Conservation (phyloP, 805 yeast species). For the Candida nitratophila region DNA sequence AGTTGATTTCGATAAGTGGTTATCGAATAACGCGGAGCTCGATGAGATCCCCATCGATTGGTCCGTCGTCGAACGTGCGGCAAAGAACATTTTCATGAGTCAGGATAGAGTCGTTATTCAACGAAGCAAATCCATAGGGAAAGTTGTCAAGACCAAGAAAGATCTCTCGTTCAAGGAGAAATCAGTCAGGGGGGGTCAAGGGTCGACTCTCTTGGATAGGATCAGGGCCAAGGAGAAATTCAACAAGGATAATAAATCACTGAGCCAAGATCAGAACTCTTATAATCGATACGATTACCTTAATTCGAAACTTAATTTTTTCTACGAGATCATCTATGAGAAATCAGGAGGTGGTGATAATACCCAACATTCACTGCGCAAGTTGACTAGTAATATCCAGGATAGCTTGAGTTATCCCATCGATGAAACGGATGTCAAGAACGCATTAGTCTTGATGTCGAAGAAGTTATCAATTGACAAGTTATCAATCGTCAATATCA, state of each 20-base stretch:
- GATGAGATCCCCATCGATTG: neutral
- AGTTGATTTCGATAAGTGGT: neutral
- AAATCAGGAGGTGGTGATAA: slow-evolving; percentile 7
- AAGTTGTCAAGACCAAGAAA: slow-evolving; percentile 23
- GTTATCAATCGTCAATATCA: slow-evolving; percentile 11
- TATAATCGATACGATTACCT: neutral
- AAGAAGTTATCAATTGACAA: slow-evolving; percentile 4
- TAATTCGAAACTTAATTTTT: slow-evolving; percentile 11
- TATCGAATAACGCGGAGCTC: neutral
- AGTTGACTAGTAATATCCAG: slow-evolving; percentile 10
- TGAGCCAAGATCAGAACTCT: slow-evolving; percentile 1
- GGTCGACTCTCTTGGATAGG: slow-evolving; percentile 28
- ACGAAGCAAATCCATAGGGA: neutral
- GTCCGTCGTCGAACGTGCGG: neutral
- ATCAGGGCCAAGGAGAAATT: slow-evolving; percentile 30
- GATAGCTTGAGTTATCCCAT: slow-evolving; percentile 15
- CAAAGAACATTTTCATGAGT: neutral
- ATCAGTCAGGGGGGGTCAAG: slow-evolving; percentile 2
- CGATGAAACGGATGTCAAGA: slow-evolving; percentile 11
- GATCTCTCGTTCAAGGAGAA: slow-evolving; percentile 31
- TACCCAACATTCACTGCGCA: slow-evolving; percentile 9
- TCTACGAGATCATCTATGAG: slow-evolving; percentile 20
- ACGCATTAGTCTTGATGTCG: slow-evolving; percentile 6
- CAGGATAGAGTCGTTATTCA: neutral
- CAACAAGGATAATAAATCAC: slow-evolving; percentile 4